Base-by-base conservation (phyloP, 1,139 yeast species). In the Saccharomyces pastorianus region DNA sequence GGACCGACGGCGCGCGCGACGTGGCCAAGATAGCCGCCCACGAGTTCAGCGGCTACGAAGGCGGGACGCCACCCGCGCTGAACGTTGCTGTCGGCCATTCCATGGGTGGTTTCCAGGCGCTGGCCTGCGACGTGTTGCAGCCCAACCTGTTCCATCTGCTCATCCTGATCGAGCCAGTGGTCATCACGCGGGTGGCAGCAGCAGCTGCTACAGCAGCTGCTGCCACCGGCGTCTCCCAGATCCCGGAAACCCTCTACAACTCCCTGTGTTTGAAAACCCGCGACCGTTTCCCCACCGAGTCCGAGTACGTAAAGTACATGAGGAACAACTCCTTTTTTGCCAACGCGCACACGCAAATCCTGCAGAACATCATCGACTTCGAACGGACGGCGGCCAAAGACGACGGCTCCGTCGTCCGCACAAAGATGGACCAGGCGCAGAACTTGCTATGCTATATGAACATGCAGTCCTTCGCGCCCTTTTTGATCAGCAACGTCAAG, bases 1-100 rank as follows among this genome's bases (percentile, higher is more conserved):
- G 95, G 95, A 71, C 74, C 31, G 95, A 87, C 64, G 82, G 84
- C 17, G 81, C 80, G 1, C 78, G 77, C 58, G 95, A 87, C 64
- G 68, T 81, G 49, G 71, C 78, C 51, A 67, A 71, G 51, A 75
- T 85, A 13, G 73, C 84, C 13, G 71, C 73, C 53, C 71, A 76
- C 46, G 77, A 83, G 56, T 64, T 73, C 28, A 14, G 29, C 32
- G 14, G 27, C 7, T 23, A 58, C 9, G 53, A 52, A n/a, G 53
- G 4, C 3, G 13, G 13, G 11, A n/a, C 5, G 8, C 25, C 25
- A 17, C 13, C 70, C 77, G 51, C 53, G 7, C 46, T 59, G n/a
- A 73, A 76, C 48, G 74, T 85, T n/a, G 65, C 75, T 2, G 66
- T 85, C 46, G 95, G 93, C n/a, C 95, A 86, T 66, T 85, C 91